These are phyloP conservation scores for Fusarium paranaense DNA, from an alignment of 2,329 filamentous ascomycete genomes.

Conservation along the genomic window DNA sequence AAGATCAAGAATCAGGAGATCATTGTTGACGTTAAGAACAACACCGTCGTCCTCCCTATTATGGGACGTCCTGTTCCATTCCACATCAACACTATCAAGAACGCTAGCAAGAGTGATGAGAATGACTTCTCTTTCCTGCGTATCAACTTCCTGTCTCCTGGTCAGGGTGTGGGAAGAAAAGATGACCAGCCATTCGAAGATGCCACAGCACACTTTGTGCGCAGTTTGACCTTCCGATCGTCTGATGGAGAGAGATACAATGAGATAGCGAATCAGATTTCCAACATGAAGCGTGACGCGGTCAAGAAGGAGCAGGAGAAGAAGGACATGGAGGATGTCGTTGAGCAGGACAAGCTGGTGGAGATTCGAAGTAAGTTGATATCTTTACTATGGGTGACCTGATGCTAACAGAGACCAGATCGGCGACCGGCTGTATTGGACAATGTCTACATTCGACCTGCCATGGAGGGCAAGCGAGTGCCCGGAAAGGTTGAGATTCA, in stretches of 20 bases:
- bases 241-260: conserved; percentile 89
- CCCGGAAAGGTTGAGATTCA: conserved; percentile 97
- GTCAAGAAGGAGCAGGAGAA: conserved; percentile 96
- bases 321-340: conserved; percentile 99
- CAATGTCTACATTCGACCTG: conserved; percentile 94
- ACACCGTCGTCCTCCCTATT: conserved; percentile 91
- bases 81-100: conserved; percentile 98
- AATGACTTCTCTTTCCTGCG: conserved; percentile 93
- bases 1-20: conserved; percentile 89
- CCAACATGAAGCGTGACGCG: conserved; percentile 93
- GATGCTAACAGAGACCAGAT: conserved; percentile 68
- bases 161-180: conserved; percentile 95
- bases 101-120: conserved; percentile 97
- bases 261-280: conserved; percentile 92
- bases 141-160: conserved; percentile 97
- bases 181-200: conserved; percentile 99
- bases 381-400: neutral
- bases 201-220: conserved; percentile 92
- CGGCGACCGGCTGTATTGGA: conserved; percentile 90
- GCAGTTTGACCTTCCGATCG: conserved; percentile 94
- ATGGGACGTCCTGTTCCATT: conserved; percentile 98
- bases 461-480: conserved; percentile 96
- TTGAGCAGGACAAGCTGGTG: conserved; percentile 96
- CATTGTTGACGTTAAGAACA: conserved; percentile 89
- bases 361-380: conserved; percentile 84